Conservation (phyloP, 495 filamentous ascomycete species). For the Massariosphaeria phaeospora region DNA sequence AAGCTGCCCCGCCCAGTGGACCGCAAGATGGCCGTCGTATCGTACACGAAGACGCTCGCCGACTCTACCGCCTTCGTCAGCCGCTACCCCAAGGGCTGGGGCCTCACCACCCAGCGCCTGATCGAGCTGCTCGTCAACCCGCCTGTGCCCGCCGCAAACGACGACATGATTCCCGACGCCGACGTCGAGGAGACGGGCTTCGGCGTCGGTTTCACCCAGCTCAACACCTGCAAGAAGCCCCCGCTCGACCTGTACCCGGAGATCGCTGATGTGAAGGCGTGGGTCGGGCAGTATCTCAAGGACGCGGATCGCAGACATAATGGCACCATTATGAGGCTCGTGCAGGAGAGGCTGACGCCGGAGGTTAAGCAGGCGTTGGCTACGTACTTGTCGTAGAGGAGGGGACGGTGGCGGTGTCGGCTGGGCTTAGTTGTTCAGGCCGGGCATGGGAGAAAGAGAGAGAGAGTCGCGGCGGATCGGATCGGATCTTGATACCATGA, state of each 20-base stretch:
- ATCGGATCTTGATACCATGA: too few relatives aligned
- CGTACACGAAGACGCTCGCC: constrained; percentile 81
- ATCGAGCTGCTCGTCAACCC: constrained; percentile 84
- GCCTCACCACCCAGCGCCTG: constrained; percentile 74
- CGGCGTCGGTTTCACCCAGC: constrained; percentile 83
- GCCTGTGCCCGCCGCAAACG: constrained; percentile 59
- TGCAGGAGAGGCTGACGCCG: constrained; percentile 54
- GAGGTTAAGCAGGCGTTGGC: constrained; percentile 52
- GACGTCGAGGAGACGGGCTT: constrained; percentile 94
- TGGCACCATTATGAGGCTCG: constrained; percentile 54
- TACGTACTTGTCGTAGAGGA: constrained; percentile 59
- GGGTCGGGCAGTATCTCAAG: constrained; percentile 71
- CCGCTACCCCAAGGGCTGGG: constrained; percentile 80
- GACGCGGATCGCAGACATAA: constrained; percentile 52
- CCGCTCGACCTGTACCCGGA: constrained; percentile 74
- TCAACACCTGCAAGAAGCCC: constrained; percentile 76
- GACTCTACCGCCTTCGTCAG: constrained; percentile 74
- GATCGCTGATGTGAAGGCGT: constrained; percentile 68
- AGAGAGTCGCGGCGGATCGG: too few relatives aligned
- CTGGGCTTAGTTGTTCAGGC: too few relatives aligned
- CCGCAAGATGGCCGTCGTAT: constrained; percentile 89
- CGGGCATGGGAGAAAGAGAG: not conserved
- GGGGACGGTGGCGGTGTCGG: too few relatives aligned
- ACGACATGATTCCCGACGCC: constrained; percentile 72
- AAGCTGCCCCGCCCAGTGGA: constrained; percentile 80